Conservation (phyloP, 768 basidiomycete genomes). For the Hydnomerulius pinastri region DNA sequence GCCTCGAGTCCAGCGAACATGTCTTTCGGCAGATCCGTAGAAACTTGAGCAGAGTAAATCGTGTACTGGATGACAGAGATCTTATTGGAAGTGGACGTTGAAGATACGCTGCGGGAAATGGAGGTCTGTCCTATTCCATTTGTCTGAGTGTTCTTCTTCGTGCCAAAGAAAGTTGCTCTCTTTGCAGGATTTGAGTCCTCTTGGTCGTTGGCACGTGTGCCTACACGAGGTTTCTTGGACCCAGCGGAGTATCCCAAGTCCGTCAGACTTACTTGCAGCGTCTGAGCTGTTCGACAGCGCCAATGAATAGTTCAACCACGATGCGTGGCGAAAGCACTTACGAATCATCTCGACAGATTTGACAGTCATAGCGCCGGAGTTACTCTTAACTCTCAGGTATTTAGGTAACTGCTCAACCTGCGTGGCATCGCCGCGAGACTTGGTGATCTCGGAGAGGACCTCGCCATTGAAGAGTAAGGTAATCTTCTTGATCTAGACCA, state of each 20-base stretch:
- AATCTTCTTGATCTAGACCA: constrained; percentile 35
- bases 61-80: constrained; percentile 2
- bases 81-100: background rate
- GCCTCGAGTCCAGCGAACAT: constrained; percentile 68
- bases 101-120: no score
- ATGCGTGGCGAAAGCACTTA: background rate
- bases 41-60: constrained; percentile 37
- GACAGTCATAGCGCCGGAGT: constrained; percentile 64
- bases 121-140: background rate
- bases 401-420: background rate
- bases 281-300: constrained; percentile 53
- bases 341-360: constrained; percentile 5
- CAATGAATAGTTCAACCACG: background rate
- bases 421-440: background rate
- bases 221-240: constrained; percentile 49
- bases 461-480: constrained; percentile 4
- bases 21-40: constrained; percentile 59
- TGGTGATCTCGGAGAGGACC: constrained; percentile 1
- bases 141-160: background rate
- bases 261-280: constrained; percentile 76
- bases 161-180: constrained; percentile 5
- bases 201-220: constrained; percentile 11
- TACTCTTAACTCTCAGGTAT: constrained; percentile 35
- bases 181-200: constrained; percentile 1
- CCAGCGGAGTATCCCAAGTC: constrained; percentile 70